Base-by-base conservation (phyloP, 139 green algal genomes). In the Dunaliella primolecta region DNA sequence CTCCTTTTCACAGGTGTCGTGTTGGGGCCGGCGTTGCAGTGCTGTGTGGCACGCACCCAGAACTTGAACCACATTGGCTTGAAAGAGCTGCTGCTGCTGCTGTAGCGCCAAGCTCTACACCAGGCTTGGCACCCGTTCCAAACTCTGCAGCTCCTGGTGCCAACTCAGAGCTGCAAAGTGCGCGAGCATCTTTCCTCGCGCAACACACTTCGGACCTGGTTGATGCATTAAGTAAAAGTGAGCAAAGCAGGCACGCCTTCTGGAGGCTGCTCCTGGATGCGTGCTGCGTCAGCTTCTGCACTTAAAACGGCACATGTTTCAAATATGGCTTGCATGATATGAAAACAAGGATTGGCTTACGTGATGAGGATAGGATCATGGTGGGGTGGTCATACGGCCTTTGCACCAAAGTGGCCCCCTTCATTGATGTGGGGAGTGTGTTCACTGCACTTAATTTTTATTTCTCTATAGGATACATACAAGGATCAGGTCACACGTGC, bases 1-100 rank as follows among this genome's bases (percentile, higher is more conserved):
- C n/a, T n/a, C n/a, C n/a, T n/a, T n/a, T n/a, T n/a, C n/a, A n/a
- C 55, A 86, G 86, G 33, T 91, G 88, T 37, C 57, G 36, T 1
- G 88, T 93, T 75, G 88, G 86, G 2, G 0, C 1, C 1, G 90
- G 90, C 0, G 90, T 90, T 23, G 90, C 88, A 23, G 90, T 93
- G 82, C 86, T 90, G 37, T 92, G 87, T 25, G 82, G 85, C 35
- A 92, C 90, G 0, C 93, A 95, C 81, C 93, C 93, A 27, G 93
- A 96, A 83, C 87, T 96, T 35, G 55, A 81, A 1, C 84, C 89
- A 0, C 11, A 82, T 0, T 89, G 86, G 80, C 79, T 93, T 11
- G 27, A n/a, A 11, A 35, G 46, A 57, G 80, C 29, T 36, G 25
- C 25, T 29, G 55, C 24, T 23, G 85, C 3, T 70, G 55, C 2